A percentile compares a stretch with the other conserved stretches of the same genome.
These are phyloP conservation scores for Apiospora phragmitis DNA, from an alignment of 2,329 filamentous ascomycete species.

Conservation along the genomic window DNA sequence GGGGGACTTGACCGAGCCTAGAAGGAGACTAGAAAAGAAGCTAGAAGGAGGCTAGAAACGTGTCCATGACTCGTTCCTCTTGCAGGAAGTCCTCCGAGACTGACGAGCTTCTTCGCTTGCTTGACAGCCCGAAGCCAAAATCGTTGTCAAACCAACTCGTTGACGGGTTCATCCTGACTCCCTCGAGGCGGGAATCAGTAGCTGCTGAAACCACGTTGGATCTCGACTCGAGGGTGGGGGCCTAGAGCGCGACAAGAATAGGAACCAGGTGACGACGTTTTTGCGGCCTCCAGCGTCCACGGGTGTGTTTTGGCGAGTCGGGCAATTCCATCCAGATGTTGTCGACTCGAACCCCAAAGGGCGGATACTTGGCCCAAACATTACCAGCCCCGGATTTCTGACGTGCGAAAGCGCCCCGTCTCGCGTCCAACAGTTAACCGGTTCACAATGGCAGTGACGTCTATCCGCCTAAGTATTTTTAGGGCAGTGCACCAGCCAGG, in stretches of 20 bases:
- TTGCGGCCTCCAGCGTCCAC: too few species aligned
- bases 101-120: background rate
- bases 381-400: background rate
- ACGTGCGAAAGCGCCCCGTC: background rate
- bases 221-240: background rate
- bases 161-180: conserved; percentile 1
- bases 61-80: background rate
- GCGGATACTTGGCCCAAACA: background rate
- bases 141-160: background rate
- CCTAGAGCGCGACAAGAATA: background rate
- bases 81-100: background rate
- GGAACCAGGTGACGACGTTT: background rate
- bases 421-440: background rate
- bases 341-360: background rate
- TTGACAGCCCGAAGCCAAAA: background rate
- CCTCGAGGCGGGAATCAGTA: background rate
- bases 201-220: background rate
- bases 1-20: background rate
- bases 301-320: background rate
- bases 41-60: conserved; percentile 9
- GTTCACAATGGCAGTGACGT: background rate
- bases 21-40: background rate
- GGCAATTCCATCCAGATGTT: background rate
- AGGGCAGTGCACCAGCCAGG: background rate
- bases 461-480: background rate